These are phyloP conservation scores for Kockovaella imperatae DNA, from an alignment of 768 basidiomycete species.

Conservation along the genomic window DNA sequence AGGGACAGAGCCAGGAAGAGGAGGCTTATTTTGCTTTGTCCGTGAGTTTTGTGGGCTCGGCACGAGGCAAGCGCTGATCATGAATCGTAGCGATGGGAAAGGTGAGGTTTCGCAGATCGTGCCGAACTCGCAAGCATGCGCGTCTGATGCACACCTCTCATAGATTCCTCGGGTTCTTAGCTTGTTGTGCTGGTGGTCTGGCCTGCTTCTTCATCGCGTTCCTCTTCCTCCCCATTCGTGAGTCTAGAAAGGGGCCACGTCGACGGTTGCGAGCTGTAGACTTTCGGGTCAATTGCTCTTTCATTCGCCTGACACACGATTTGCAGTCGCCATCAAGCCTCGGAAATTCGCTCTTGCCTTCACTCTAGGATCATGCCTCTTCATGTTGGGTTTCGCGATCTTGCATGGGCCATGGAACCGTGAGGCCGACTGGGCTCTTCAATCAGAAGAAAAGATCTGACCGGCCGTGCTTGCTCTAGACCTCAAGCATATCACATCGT, in stretches of 20 bases:
- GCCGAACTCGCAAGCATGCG: no score
- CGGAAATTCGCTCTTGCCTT: constrained; percentile 87
- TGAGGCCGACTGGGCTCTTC: constrained; percentile 12
- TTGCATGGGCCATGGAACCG: constrained; percentile 71
- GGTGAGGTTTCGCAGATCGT: constrained; percentile 51
- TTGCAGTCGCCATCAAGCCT: constrained; percentile 57
- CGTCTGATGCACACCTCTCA: constrained; percentile 10
- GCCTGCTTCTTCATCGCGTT: constrained; percentile 69
- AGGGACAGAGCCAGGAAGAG: constrained; percentile 80
- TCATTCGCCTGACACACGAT: neutral
- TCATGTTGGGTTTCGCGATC: constrained; percentile 77
- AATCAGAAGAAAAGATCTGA: neutral
- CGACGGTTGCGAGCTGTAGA: neutral
- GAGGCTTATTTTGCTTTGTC: constrained; percentile 71
- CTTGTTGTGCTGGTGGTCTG: constrained; percentile 77
- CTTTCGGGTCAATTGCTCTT: no score
- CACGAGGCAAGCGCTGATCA: neutral
- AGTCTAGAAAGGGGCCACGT: constrained; percentile 7
- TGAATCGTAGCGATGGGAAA: constrained; percentile 84
- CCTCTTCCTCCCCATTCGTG: constrained; percentile 51
- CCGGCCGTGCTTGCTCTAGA: constrained; percentile 40
- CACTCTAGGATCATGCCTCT: constrained; percentile 81
- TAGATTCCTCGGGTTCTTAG: constrained; percentile 83
- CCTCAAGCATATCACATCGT: constrained; percentile 67
- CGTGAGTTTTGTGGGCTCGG: constrained; percentile 30